Evolutionary conservation across 371 early-diverging fungal species (phyloP).

Genomic region (Zychaea mexicana): DNA sequence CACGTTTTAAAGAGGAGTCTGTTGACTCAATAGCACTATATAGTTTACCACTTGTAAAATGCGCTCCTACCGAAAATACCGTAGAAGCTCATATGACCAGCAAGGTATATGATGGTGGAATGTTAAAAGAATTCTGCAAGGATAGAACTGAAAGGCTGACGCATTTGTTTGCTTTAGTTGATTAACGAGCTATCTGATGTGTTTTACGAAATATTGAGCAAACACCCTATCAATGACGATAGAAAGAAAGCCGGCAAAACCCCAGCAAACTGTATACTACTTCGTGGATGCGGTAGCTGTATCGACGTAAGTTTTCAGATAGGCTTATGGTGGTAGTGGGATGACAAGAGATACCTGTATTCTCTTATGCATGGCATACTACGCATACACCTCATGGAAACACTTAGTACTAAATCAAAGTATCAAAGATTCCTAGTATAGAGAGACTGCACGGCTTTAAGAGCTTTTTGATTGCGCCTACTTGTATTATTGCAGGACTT

Average conservation of each 20-base stretch:
- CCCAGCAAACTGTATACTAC: conserved; percentile 51
- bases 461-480: conserved; percentile 57
- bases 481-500: conserved; percentile 59
- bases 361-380: no score
- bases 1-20: no score
- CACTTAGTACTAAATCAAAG: no score
- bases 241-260: conserved; percentile 33
- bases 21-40: no score
- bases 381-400: no score
- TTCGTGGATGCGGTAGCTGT: conserved; percentile 50
- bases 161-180: conserved; percentile 22
- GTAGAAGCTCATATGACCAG: conserved; percentile 46
- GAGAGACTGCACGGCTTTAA: conserved; percentile 40
- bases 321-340: neutral
- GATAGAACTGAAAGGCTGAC: neutral
- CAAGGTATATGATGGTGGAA: conserved; percentile 26
- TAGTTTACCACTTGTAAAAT: conserved; percentile 39
- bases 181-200: conserved; percentile 47
- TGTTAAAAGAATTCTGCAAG: no score
- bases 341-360: no score
- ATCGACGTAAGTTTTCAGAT: conserved; percentile 26
- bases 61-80: conserved; percentile 37
- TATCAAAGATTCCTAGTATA: conserved; percentile 39
- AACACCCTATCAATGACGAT: conserved; percentile 47
- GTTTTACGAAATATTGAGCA: conserved; percentile 26